These are phyloP conservation scores for Penicillium subrubescens DNA, from an alignment of 495 filamentous ascomycete species.

Conservation along the genomic window DNA sequence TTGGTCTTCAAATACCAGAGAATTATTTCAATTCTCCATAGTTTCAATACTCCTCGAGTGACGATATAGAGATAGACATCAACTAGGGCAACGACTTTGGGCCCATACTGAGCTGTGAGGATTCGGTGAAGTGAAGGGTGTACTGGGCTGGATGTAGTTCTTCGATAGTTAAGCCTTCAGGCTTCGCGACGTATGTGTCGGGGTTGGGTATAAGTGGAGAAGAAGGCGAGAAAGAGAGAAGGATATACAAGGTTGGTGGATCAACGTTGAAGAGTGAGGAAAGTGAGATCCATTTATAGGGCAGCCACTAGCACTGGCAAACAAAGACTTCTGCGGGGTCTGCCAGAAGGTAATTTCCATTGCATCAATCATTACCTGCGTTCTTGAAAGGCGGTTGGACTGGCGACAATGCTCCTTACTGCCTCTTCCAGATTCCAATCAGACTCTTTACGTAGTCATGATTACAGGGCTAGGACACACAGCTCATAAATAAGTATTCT, in stretches of 20 bases:
- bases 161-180: too few relatives aligned
- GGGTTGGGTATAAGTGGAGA: background rate
- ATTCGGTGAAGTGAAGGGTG: too few relatives aligned
- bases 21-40: too few relatives aligned
- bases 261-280: background rate
- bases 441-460: background rate
- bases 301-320: background rate
- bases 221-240: background rate
- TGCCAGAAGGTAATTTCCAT: background rate
- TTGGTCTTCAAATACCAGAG: too few relatives aligned
- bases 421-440: too few relatives aligned
- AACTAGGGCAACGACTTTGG: too few relatives aligned
- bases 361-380: background rate
- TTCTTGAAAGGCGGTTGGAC: background rate
- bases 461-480: background rate
- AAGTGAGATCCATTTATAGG: background rate
- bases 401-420: too few relatives aligned
- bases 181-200: too few relatives aligned
- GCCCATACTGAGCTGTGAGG: too few relatives aligned
- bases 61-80: too few relatives aligned
- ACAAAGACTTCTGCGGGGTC: background rate
- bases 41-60: too few relatives aligned
- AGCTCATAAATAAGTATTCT: background rate
- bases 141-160: too few relatives aligned
- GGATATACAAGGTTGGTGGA: background rate